Evolutionary conservation across 208 protist species (phyloP).

Genomic region (Acanthamoeba royreba): DNA sequence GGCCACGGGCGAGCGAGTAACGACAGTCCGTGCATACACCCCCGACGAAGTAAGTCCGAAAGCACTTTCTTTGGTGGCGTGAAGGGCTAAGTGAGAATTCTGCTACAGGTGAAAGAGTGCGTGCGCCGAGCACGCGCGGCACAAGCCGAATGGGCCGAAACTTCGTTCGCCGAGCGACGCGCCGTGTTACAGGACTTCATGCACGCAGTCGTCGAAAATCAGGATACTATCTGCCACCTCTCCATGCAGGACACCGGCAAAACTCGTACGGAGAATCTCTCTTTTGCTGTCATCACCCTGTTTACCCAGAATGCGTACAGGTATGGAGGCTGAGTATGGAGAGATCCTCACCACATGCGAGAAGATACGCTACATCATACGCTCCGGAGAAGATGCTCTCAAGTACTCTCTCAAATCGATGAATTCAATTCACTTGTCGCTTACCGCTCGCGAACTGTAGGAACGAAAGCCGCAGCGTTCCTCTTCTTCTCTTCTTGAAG

Average conservation of each 20-base stretch:
- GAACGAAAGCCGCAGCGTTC: neutral
- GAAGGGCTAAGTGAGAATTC: too few relatives aligned
- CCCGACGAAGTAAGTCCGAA: too few relatives aligned
- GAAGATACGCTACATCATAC: constrained; percentile 88
- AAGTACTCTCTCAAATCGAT: constrained; percentile 83
- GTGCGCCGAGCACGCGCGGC: constrained; percentile 81
- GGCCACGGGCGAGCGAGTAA: neutral
- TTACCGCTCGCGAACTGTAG: neutral
- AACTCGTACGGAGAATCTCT: constrained; percentile 70
- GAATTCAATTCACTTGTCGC: neutral
- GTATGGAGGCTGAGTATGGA: constrained; percentile 86
- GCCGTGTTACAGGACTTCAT: constrained; percentile 84
- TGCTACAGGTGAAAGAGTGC: constrained; percentile 75
- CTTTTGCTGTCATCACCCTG: neutral
- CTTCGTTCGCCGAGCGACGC: constrained; percentile 85
- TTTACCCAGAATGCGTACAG: neutral
- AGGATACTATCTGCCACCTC: constrained; percentile 86
- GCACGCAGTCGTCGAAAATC: constrained; percentile 86
- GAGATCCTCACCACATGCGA: constrained; percentile 90
- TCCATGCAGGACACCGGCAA: constrained; percentile 88
- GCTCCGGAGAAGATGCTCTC: constrained; percentile 84
- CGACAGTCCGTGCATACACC: neutral
- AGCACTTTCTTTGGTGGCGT: too few relatives aligned
- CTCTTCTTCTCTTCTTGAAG: neutral
- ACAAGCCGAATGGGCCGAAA: constrained; percentile 84